phyloP scores from a whole-genome alignment of 768 basidiomycete species.

The Lentinula raphanica region DNA sequence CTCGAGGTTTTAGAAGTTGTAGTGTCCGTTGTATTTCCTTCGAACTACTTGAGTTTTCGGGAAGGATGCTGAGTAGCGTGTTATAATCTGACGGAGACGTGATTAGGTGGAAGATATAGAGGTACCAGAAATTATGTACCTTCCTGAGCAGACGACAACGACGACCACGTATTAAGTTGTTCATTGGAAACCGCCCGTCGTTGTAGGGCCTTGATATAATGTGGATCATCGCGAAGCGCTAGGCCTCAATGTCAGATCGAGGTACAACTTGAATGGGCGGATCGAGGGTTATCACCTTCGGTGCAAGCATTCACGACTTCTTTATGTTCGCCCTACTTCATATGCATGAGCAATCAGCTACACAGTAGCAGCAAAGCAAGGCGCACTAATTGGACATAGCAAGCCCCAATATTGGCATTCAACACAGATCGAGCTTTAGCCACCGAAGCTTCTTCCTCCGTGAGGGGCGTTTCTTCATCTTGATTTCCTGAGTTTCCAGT shows the following conservation, averaged over 20 bases:
- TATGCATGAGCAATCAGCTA: conserved; percentile 3
- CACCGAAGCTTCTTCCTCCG: conserved; percentile 39
- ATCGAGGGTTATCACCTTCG: conserved; percentile 42
- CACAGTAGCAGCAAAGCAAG: not conserved
- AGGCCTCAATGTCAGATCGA: conserved; percentile 4
- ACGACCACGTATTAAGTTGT: conserved; percentile 74
- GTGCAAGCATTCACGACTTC: conserved; percentile 78
- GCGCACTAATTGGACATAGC: conserved; percentile 70
- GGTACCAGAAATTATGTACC: conserved; percentile 39
- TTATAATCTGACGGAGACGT: conserved; percentile 60
- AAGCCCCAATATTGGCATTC: conserved; percentile 87
- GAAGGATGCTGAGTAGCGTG: conserved; percentile 59
- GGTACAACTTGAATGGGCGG: not conserved
- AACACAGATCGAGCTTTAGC: conserved; percentile 64
- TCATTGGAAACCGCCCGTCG: conserved; percentile 87
- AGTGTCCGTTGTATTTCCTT: conserved; percentile 46
- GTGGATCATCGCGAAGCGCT: conserved; percentile 85
- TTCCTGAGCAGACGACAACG: conserved; percentile 76
- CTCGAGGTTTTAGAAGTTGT: conserved; percentile 53
- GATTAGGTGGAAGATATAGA: not conserved
- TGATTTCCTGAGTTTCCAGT: conserved; percentile 15
- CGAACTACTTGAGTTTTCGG: conserved; percentile 45
- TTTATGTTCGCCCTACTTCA: conserved; percentile 64
- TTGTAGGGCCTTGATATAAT: conserved; percentile 83
- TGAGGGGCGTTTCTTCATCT: conserved; percentile 20